A percentile compares a stretch with the other conserved stretches of the same genome.
Conservation (phyloP, 2,329 filamentous ascomycete genomes). For the Cadophora sp. region DNA sequence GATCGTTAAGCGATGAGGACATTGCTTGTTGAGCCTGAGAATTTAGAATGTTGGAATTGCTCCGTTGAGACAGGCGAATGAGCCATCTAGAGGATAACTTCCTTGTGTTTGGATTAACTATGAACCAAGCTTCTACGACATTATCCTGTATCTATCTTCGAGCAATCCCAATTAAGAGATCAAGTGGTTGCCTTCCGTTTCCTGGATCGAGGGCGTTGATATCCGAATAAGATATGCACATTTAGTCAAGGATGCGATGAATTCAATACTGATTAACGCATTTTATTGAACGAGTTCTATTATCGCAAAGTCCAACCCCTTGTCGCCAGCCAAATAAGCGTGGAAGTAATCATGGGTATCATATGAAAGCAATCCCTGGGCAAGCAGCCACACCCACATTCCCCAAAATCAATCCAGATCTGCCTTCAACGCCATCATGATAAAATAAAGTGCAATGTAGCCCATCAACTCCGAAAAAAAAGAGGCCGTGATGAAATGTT, state of each 20-base stretch:
- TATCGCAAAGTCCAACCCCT: neutral
- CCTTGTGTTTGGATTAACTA: too few relatives aligned
- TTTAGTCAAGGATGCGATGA: neutral
- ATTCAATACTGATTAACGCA: neutral
- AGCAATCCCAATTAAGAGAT: neutral
- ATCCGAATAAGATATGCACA: neutral
- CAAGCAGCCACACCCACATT: neutral
- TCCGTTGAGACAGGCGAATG: too few relatives aligned
- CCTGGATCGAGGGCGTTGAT: neutral
- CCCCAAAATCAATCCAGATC: neutral
- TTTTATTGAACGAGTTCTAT: constrained; percentile 6
- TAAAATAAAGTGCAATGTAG: neutral
- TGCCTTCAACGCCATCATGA: neutral
- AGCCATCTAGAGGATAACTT: too few relatives aligned
- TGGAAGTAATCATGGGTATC: constrained; percentile 10
- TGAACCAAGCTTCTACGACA: neutral
- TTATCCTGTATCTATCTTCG: neutral
- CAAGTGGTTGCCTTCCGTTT: neutral
- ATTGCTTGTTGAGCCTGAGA: too few relatives aligned
- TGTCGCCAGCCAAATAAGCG: neutral
- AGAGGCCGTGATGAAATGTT: neutral
- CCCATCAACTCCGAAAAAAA: neutral
- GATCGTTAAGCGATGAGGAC: neutral
- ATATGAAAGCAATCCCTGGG: constrained; percentile 7
- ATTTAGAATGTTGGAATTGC: too few relatives aligned